Evolutionary conservation across 805 yeast genomes (phyloP).

Genomic region (Komagataella pastoris): DNA sequence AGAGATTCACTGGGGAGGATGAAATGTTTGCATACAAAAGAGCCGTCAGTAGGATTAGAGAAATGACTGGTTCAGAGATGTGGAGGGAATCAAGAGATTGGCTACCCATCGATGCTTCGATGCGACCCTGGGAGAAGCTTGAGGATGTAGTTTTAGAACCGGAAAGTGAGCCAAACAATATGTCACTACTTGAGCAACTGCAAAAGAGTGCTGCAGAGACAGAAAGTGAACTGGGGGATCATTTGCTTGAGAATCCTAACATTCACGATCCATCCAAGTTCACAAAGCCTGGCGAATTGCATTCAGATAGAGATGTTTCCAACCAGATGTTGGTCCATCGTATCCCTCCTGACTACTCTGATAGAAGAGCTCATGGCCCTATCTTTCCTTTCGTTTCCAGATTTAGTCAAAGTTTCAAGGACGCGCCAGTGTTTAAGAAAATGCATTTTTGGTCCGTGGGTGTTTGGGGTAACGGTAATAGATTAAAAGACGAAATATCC

Average conservation of each 20-base stretch:
- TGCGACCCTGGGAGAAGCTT: conserved; percentile 46
- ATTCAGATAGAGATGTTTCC: neutral
- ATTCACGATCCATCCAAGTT: conserved; percentile 2
- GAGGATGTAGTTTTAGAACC: conserved; percentile 1
- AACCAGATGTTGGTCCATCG: neutral
- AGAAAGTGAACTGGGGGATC: neutral
- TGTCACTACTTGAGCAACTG: neutral
- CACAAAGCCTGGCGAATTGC: neutral
- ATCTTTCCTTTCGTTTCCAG: neutral
- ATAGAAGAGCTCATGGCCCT: neutral
- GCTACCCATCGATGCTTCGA: conserved; percentile 35
- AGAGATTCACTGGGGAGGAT: conserved; percentile 64
- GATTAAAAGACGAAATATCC: conserved; percentile 40
- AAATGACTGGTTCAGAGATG: conserved; percentile 15
- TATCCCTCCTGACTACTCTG: neutral
- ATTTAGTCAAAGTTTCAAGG: neutral
- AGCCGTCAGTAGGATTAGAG: conserved; percentile 50
- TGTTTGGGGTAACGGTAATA: conserved; percentile 38
- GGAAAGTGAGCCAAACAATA: neutral
- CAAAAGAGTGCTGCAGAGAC: conserved; percentile 5
- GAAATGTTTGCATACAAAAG: conserved; percentile 62
- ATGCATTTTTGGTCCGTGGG: conserved; percentile 64
- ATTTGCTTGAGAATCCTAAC: neutral
- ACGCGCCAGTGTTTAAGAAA: conserved; percentile 26
- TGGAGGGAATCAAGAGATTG: conserved; percentile 41